Percentiles rank a stretch among this genome's conserved stretches.
Conservation (phyloP, 192 early-diverging fungal genomes). For the Coemansia sp. region DNA sequence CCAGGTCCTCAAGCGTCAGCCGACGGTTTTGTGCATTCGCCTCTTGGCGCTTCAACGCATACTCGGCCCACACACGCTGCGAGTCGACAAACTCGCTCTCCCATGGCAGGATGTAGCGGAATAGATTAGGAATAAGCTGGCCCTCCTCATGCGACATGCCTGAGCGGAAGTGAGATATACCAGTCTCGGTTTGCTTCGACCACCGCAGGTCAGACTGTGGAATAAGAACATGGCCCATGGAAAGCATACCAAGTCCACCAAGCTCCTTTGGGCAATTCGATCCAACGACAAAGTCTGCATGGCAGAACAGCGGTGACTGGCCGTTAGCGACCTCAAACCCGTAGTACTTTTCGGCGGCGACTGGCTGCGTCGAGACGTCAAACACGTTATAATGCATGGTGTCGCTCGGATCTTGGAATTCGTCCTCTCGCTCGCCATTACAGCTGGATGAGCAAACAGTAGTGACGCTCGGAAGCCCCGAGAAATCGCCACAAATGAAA, state of each 20-base stretch:
- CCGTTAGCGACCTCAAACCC: conserved; percentile 47
- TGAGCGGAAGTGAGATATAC: conserved; percentile 96
- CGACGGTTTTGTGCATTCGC: conserved; percentile 96
- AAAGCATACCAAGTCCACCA: conserved; percentile 97
- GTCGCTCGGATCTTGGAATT: background rate
- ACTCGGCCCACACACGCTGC: conserved; percentile 99
- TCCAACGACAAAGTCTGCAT: conserved; percentile 52
- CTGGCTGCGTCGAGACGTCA: conserved; percentile 28
- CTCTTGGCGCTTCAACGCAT: conserved; percentile 95
- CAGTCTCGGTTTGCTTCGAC: conserved; percentile 95
- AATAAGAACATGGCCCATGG: conserved; percentile 98
- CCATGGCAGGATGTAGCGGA: conserved; percentile 98
- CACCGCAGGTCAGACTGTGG: conserved; percentile 96
- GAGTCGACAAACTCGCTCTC: conserved; percentile 99
- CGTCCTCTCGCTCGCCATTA: background rate
- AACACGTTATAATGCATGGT: conserved; percentile 14
- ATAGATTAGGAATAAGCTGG: conserved; percentile 95
- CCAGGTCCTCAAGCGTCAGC: conserved; percentile 96
- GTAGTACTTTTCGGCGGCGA: conserved; percentile 23
- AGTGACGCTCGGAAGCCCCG: conserved; percentile 20
- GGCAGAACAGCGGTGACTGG: conserved; percentile 53
- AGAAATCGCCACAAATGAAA: conserved; percentile 26
- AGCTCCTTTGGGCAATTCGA: conserved; percentile 86
- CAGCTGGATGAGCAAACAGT: conserved; percentile 15
- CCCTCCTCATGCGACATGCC: conserved; percentile 99